Conservation (phyloP, 2,329 filamentous ascomycete genomes). For the Talaromyces piceae region DNA sequence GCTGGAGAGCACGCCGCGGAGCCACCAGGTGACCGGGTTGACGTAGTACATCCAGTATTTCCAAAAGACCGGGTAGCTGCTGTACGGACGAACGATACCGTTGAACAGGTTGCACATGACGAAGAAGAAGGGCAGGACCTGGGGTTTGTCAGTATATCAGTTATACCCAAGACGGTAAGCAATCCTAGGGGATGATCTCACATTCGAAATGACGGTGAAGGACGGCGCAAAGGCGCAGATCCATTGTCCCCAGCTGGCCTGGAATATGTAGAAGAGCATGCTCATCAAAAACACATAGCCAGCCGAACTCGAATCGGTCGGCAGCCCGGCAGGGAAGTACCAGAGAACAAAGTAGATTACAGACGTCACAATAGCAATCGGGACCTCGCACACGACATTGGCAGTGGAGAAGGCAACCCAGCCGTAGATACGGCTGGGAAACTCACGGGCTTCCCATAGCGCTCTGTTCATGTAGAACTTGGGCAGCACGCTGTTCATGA, state of each 20-base stretch:
- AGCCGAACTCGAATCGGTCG: slow-evolving; percentile 54
- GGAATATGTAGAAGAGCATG: slow-evolving; percentile 69
- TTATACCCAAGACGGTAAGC: not conserved
- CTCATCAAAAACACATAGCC: slow-evolving; percentile 76
- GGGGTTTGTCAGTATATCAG: slow-evolving; percentile 7
- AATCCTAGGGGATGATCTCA: slow-evolving; percentile 6
- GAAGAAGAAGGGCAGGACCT: slow-evolving; percentile 70
- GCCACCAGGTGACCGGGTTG: slow-evolving; percentile 65
- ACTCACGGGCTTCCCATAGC: slow-evolving; percentile 66
- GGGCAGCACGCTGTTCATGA: slow-evolving; percentile 67
- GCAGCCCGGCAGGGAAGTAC: slow-evolving; percentile 70
- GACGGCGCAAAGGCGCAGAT: slow-evolving; percentile 73
- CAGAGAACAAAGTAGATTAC: slow-evolving; percentile 66
- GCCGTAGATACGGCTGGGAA: slow-evolving; percentile 67
- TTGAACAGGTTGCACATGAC: slow-evolving; percentile 71
- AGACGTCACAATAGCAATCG: slow-evolving; percentile 56
- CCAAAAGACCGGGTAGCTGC: slow-evolving; percentile 61
- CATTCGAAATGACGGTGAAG: slow-evolving; percentile 70
- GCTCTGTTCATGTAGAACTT: slow-evolving; percentile 68
- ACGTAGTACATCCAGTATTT: slow-evolving; percentile 63
- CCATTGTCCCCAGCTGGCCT: slow-evolving; percentile 72
- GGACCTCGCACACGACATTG: slow-evolving; percentile 65
- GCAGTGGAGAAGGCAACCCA: slow-evolving; percentile 71
- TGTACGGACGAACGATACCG: slow-evolving; percentile 65
- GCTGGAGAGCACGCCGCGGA: slow-evolving; percentile 60